phyloP scores from a whole-genome alignment of 2,329 filamentous ascomycete genomes.

The Fusarium sacchari region DNA sequence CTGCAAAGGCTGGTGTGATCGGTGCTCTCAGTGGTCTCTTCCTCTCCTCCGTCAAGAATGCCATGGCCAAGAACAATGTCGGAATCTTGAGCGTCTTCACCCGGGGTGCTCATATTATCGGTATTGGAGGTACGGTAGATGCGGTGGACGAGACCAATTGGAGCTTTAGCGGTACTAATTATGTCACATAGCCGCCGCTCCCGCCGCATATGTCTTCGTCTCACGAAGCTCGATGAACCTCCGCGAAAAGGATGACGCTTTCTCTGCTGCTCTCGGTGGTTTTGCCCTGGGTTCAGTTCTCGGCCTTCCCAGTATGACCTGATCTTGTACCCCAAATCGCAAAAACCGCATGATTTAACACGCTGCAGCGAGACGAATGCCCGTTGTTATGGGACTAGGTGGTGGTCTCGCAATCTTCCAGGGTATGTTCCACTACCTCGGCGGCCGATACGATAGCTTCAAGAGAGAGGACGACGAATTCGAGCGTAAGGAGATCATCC shows the following conservation, averaged over 20 bases:
- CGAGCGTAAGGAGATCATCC: slow-evolving; percentile 77
- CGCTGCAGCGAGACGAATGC: slow-evolving; percentile 63
- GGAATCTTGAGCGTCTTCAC: slow-evolving; percentile 84
- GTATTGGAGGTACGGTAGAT: slow-evolving; percentile 49
- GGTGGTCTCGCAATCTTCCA: slow-evolving; percentile 64
- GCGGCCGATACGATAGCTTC: slow-evolving; percentile 64
- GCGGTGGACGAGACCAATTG: slow-evolving; percentile 28
- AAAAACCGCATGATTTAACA: slow-evolving; percentile 27
- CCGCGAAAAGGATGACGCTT: slow-evolving; percentile 82
- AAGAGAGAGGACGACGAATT: slow-evolving; percentile 74
- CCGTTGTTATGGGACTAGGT: slow-evolving; percentile 76
- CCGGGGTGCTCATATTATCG: slow-evolving; percentile 79
- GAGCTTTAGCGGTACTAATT: slow-evolving; percentile 28
- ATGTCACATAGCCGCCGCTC: slow-evolving; percentile 63
- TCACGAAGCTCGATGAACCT: slow-evolving; percentile 83
- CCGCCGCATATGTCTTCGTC: slow-evolving; percentile 81
- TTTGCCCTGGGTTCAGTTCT: slow-evolving; percentile 79
- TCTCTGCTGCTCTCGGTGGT: slow-evolving; percentile 79
- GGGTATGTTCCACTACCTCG: slow-evolving; percentile 74
- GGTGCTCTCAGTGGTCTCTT: slow-evolving; percentile 76
- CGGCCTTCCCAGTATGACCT: slow-evolving; percentile 80
- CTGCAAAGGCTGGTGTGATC: slow-evolving; percentile 71
- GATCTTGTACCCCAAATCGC: slow-evolving; percentile 42
- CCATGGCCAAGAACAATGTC: slow-evolving; percentile 82
- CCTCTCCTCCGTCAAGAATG: slow-evolving; percentile 84